These are phyloP conservation scores for Fusarium sp. DNA, from an alignment of 2,329 filamentous ascomycete species.

Conservation along the genomic window DNA sequence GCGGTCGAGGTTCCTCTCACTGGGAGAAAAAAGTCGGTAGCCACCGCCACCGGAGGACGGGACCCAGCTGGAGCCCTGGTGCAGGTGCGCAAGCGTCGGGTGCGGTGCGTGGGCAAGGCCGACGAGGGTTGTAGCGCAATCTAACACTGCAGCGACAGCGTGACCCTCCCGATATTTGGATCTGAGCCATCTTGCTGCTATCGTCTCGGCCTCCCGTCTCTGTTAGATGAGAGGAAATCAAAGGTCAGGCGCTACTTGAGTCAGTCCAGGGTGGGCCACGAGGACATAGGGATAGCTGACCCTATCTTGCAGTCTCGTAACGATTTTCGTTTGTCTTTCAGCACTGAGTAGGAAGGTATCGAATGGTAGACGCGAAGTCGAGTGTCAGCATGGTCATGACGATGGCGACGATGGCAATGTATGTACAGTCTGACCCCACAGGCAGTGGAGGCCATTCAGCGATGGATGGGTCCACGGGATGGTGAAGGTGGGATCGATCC, in stretches of 20 bases:
- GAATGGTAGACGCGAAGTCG: constrained; percentile 3
- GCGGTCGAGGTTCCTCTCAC: constrained; percentile 2
- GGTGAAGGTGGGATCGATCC: constrained; percentile 26
- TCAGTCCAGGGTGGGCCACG: constrained; percentile 33
- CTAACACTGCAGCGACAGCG: constrained; percentile 39
- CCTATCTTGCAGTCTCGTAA: constrained; percentile 15
- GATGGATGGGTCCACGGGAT: constrained; percentile 17
- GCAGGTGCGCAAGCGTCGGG: not conserved
- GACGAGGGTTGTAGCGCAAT: constrained; percentile 31
- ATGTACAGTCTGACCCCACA: constrained; percentile 19
- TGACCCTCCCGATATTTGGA: constrained; percentile 37
- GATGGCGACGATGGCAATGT: constrained; percentile 16
- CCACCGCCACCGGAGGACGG: constrained; percentile 30
- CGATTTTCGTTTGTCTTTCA: constrained; percentile 9
- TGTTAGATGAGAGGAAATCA: constrained; percentile 37
- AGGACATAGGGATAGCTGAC: constrained; percentile 13
- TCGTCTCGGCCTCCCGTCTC: constrained; percentile 34
- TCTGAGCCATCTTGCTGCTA: constrained; percentile 33
- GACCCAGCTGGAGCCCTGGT: not conserved
- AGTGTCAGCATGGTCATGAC: constrained; percentile 7
- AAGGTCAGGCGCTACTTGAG: constrained; percentile 42
- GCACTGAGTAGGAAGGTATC: not conserved
- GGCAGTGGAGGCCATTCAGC: constrained; percentile 14
- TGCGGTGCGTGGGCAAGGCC: not conserved
- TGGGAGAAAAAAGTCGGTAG: constrained; percentile 25